phyloP scores from a whole-genome alignment of 2,329 filamentous ascomycete genomes.

The Xylariales sp. region DNA sequence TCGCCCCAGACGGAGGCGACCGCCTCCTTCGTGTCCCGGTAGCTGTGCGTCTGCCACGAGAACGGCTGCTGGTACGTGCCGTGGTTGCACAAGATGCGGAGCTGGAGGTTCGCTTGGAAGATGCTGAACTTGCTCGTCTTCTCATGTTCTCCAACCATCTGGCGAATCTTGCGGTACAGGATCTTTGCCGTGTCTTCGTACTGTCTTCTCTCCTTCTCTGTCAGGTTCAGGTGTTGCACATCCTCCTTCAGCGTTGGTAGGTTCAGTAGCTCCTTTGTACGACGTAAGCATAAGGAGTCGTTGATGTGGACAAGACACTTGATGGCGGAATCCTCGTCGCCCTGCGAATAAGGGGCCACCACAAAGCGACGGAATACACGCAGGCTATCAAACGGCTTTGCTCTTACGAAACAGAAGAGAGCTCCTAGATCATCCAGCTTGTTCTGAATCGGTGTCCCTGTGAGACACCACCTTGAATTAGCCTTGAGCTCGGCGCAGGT shows the following conservation, averaged over 20 bases:
- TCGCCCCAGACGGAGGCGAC: constrained; percentile 14
- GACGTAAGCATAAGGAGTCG: constrained; percentile 34
- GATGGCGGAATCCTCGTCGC: constrained; percentile 14
- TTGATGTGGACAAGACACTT: constrained; percentile 28
- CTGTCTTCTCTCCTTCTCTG: constrained; percentile 21
- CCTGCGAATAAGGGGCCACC: constrained; percentile 30
- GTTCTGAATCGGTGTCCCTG: constrained; percentile 52
- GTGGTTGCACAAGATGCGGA: constrained; percentile 45
- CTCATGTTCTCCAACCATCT: constrained; percentile 29
- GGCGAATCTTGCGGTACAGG: constrained; percentile 31
- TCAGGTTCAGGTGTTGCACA: constrained; percentile 25
- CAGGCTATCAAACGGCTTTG: constrained; percentile 34
- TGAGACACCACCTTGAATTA: constrained; percentile 46
- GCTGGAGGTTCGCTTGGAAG: constrained; percentile 40
- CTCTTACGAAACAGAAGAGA: constrained; percentile 42
- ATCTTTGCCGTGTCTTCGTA: constrained; percentile 30
- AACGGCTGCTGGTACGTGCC: constrained; percentile 42
- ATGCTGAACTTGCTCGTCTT: constrained; percentile 33
- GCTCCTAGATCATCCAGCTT: constrained; percentile 46
- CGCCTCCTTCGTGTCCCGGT: constrained; percentile 27
- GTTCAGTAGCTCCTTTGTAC: constrained; percentile 34
- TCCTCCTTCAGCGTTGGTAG: constrained; percentile 25
- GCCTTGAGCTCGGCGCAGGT: constrained; percentile 36
- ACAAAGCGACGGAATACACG: constrained; percentile 39
- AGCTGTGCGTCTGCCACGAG: constrained; percentile 31